These are phyloP conservation scores for Crithidia thermophila DNA, from an alignment of 208 protist genomes.

Conservation along the genomic window DNA sequence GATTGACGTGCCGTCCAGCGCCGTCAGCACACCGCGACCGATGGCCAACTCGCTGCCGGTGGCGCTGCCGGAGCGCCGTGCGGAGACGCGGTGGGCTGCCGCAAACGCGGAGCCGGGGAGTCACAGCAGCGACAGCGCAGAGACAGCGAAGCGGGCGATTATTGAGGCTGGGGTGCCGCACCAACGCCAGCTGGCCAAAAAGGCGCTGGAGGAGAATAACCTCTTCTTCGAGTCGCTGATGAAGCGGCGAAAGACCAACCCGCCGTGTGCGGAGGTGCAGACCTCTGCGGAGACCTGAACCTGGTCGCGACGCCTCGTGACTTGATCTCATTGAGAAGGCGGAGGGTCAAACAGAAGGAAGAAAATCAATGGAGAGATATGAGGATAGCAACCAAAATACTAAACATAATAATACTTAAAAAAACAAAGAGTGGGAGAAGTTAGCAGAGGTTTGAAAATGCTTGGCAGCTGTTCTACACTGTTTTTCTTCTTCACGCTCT, in stretches of 20 bases:
- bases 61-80: not conserved
- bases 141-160: slow-evolving; percentile 30
- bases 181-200: slow-evolving; percentile 62
- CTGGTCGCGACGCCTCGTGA: too few relatives aligned
- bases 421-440: too few relatives aligned
- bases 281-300: not conserved
- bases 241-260: slow-evolving; percentile 1
- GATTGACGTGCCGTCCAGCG: slow-evolving; percentile 8
- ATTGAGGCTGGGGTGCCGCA: slow-evolving; percentile 44
- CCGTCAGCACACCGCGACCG: not conserved
- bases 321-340: too few relatives aligned
- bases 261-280: not conserved
- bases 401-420: too few relatives aligned
- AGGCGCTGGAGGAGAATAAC: slow-evolving; percentile 74
- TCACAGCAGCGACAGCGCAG: not conserved
- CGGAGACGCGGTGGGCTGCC: not conserved
- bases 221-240: slow-evolving; percentile 47
- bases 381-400: too few relatives aligned
- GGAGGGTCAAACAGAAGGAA: slow-evolving; percentile 14
- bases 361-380: not conserved
- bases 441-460: too few relatives aligned
- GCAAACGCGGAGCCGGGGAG: not conserved
- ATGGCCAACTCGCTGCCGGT: not conserved
- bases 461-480: too few relatives aligned
- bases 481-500: not conserved